A percentile compares a stretch with the other conserved stretches of the same genome.
Evolutionary conservation across 176 grass and related monocot genomes (phyloP).

Genomic region (Pontederia crassipes): DNA sequence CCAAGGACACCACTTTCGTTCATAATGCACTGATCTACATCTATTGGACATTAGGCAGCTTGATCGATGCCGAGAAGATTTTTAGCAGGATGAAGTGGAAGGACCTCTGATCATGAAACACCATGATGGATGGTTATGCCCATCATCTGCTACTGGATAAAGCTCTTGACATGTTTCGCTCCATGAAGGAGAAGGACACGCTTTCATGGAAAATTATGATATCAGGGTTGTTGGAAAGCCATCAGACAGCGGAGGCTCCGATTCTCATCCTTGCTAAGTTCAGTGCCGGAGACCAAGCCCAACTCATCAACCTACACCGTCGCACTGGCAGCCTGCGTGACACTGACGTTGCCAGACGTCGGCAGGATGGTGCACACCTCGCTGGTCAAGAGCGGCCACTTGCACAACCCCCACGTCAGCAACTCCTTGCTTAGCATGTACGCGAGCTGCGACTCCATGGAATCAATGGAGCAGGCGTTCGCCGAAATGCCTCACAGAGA

Average conservation of each 20-base stretch:
- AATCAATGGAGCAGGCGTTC: no score
- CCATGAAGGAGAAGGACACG: no score
- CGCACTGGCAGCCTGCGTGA: slow-evolving; percentile 25
- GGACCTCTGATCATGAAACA: slow-evolving; percentile 48
- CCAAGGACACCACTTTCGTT: no score
- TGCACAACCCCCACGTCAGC: slow-evolving; percentile 21
- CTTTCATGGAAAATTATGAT: no score
- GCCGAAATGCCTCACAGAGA: no score
- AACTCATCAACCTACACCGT: slow-evolving; percentile 32
- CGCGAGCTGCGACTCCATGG: no score
- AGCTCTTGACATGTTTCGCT: slow-evolving; percentile 20
- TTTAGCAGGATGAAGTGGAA: slow-evolving; percentile 26
- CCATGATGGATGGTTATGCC: slow-evolving; percentile 46
- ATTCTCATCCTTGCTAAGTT: slow-evolving; percentile 18
- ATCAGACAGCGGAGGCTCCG: slow-evolving; percentile 19
- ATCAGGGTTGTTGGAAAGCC: background rate
- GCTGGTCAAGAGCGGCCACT: background rate
- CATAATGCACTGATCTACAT: slow-evolving; percentile 47
- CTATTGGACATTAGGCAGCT: no score
- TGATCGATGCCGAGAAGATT: slow-evolving; percentile 12
- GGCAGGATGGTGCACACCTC: slow-evolving; percentile 27
- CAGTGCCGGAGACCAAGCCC: background rate
- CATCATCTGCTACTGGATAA: no score
- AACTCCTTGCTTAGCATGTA: slow-evolving; percentile 42
- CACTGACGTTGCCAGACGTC: slow-evolving; percentile 22